Base-by-base conservation (phyloP, 805 yeast species). In the Candida pini region DNA sequence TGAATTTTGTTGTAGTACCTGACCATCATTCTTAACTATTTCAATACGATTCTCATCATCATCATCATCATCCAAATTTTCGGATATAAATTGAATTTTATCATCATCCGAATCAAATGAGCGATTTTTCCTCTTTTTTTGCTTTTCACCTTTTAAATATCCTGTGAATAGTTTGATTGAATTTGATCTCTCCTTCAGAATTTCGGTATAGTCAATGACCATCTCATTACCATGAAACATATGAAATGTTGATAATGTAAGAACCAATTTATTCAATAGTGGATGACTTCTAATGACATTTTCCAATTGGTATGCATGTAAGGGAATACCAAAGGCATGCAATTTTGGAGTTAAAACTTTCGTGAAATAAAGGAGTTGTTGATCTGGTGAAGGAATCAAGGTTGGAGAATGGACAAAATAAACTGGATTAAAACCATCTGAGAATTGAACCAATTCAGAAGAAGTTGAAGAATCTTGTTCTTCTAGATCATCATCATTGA, bases 301-400 rank as follows among this genome's bases (percentile, higher is more conserved):
- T 19, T 25, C 26, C 9, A 38, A 20, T 21, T 31, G 31, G 3
- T 31, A 18, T 3, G 30, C 22, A 19, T 29, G 26, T 12, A 49
- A 33, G 4, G 47, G 46, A 3, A 32, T 31, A 3, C 53, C 49
- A 22, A 32, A 35, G 6, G 50, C 51, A 30, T 50, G 52, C 14
- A 54, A 39, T 20, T 47, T 44, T n/a, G 60, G 57, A 1, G 49
- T 31, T 18, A 54, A 21, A 12, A 51, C 35, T 16, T 39, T 36
- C 9, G 47, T 37, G 31, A 54, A 54, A 36, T 53, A 54, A 30
- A 40, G 15, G 18, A 45, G 27, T 25, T 38, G 45, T 22, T 40
- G 45, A 26, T 36, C 40, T 9, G 19, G 24, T 3, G 28, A 24
- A 9, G 40, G 35, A 15, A 33, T 23, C 9, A 12, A n/a, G 4